These are phyloP conservation scores for Lignosus rhinocerotis DNA, from an alignment of 1,284 basidiomycete genomes.

Conservation along the genomic window DNA sequence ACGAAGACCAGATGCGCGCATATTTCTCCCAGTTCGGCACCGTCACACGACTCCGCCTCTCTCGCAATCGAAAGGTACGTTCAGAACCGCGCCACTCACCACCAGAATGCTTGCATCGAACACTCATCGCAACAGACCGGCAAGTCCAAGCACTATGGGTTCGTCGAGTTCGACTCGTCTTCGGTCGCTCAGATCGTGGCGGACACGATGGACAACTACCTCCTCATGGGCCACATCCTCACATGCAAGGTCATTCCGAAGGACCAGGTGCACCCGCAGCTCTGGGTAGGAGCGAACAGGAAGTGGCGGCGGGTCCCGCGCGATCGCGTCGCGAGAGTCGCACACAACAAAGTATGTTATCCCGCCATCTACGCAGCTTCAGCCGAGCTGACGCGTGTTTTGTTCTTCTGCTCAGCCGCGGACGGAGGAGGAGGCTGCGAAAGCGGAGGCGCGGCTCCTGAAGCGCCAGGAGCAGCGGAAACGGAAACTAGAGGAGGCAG, in stretches of 20 bases:
- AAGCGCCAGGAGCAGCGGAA: constrained; percentile 80
- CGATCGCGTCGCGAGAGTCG: constrained; percentile 69
- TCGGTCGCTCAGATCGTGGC: constrained; percentile 94
- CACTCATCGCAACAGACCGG: constrained; percentile 66
- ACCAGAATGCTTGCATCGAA: background rate
- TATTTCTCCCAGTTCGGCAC: constrained; percentile 97
- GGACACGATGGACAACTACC: constrained; percentile 99
- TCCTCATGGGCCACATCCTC: constrained; percentile 92
- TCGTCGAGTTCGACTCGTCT: constrained; percentile 91
- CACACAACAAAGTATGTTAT: constrained; percentile 75
- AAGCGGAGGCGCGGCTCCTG: constrained; percentile 71
- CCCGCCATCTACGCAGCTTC: constrained; percentile 4
- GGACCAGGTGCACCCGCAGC: constrained; percentile 87
- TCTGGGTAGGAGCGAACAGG: constrained; percentile 97
- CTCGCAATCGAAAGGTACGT: constrained; percentile 88
- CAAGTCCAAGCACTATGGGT: constrained; percentile 94
- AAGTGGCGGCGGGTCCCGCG: constrained; percentile 83
- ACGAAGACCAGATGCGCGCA: constrained; percentile 89
- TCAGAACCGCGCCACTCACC: background rate
- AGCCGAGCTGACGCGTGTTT: constrained; percentile 3
- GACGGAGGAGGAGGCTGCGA: constrained; percentile 70
- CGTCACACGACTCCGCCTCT: constrained; percentile 86
- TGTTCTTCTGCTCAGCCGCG: constrained; percentile 57
- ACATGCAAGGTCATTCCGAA: constrained; percentile 86
- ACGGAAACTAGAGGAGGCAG: constrained; percentile 76